Conservation (phyloP, 1,284 basidiomycete genomes). For the Ustilago loliicola region DNA sequence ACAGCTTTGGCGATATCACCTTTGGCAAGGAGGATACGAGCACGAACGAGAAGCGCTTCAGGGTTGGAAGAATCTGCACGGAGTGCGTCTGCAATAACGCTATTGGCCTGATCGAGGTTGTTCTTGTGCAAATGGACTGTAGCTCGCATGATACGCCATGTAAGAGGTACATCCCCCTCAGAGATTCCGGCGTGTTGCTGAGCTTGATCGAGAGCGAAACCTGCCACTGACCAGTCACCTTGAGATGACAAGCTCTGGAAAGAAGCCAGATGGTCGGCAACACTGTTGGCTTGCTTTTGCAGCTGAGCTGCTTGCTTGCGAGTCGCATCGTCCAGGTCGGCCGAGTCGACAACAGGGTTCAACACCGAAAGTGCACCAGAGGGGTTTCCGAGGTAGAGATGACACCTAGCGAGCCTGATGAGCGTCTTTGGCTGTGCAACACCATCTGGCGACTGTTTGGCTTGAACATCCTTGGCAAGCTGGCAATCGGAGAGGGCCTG, state of each 20-base stretch:
- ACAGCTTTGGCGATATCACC: slow-evolving; percentile 80
- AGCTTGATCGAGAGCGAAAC: slow-evolving; percentile 63
- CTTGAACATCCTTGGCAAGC: slow-evolving; percentile 78
- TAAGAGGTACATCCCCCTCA: slow-evolving; percentile 49
- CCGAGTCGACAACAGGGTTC: slow-evolving; percentile 24
- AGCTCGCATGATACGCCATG: slow-evolving; percentile 55
- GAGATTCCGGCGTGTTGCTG: slow-evolving; percentile 44
- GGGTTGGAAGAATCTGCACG: slow-evolving; percentile 81
- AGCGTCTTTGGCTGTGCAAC: slow-evolving; percentile 59
- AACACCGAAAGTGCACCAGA: slow-evolving; percentile 46
- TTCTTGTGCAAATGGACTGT: slow-evolving; percentile 56
- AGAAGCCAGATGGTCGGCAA: slow-evolving; percentile 71
- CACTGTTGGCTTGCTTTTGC: slow-evolving; percentile 48
- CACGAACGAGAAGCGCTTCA: slow-evolving; percentile 84
- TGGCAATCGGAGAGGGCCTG: slow-evolving; percentile 84
- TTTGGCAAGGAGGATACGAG: slow-evolving; percentile 81
- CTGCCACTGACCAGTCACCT: slow-evolving; percentile 73
- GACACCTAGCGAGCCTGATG: slow-evolving; percentile 61
- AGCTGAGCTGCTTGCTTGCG: slow-evolving; percentile 54
- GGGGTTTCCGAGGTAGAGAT: slow-evolving; percentile 61
- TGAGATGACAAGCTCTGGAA: slow-evolving; percentile 77
- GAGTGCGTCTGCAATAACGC: slow-evolving; percentile 77
- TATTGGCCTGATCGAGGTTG: slow-evolving; percentile 59
- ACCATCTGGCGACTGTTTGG: slow-evolving; percentile 31
- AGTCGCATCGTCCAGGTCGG: slow-evolving; percentile 27